These are phyloP conservation scores for Osmozyma mogii DNA, from an alignment of 805 yeast species.

Conservation along the genomic window DNA sequence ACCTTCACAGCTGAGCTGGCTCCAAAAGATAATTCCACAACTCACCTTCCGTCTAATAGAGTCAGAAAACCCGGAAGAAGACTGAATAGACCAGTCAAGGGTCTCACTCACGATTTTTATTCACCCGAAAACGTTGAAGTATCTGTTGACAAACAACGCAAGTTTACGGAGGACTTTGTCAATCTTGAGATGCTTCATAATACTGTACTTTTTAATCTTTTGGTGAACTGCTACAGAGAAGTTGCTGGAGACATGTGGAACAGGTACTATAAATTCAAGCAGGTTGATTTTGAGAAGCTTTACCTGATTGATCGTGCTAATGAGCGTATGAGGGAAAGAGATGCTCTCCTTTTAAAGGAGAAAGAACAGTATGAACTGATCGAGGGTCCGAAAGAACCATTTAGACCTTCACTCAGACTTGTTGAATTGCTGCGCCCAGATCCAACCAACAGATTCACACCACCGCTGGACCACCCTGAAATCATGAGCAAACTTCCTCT, in stretches of 20 bases:
- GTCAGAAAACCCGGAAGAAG: conserved; percentile 12
- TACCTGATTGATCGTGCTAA: conserved; percentile 11
- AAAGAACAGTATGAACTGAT: conserved; percentile 11
- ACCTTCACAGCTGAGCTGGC: conserved; percentile 7
- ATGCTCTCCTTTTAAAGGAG: conserved; percentile 9
- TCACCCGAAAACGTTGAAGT: conserved; percentile 23
- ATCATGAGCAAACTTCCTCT: conserved; percentile 25
- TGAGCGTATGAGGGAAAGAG: conserved; percentile 8
- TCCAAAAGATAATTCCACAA: conserved; percentile 12
- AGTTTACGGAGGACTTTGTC: conserved; percentile 25
- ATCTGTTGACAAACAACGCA: conserved; percentile 21
- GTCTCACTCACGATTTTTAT: conserved; percentile 29
- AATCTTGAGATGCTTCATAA: conserved; percentile 39
- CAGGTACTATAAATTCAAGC: conserved; percentile 30
- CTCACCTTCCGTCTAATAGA: conserved; percentile 15
- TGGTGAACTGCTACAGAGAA: conserved; percentile 32
- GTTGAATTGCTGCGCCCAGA: conserved; percentile 10
- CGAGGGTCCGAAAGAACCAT: conserved; percentile 12
- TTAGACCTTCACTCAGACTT: conserved; percentile 9
- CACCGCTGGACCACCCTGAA: conserved; percentile 27
- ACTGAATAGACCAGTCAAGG: conserved; percentile 24
- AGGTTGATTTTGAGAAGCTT: conserved; percentile 32
- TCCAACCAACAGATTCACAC: conserved; percentile 19
- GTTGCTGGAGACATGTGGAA: conserved; percentile 33
- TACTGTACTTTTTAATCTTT: conserved; percentile 31